These are phyloP conservation scores for Fusarium domesticum DNA, from an alignment of 2,329 filamentous ascomycete species.

Conservation along the genomic window DNA sequence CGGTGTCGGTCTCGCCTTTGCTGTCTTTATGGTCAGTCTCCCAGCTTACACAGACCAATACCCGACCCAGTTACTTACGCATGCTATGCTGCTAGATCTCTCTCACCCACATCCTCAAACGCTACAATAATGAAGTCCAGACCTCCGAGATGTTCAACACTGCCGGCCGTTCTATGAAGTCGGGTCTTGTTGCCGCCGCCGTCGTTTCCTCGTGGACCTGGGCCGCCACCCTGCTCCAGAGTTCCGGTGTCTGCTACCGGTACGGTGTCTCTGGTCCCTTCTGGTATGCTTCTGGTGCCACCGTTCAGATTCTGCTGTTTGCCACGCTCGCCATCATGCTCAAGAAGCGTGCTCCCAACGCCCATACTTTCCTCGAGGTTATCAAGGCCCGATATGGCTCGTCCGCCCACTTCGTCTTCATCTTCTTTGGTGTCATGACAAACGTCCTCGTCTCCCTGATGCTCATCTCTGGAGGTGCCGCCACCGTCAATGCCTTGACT, in stretches of 20 bases:
- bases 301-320: slow-evolving; percentile 82
- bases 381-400: slow-evolving; percentile 76
- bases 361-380: slow-evolving; percentile 79
- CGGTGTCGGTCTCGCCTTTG: slow-evolving; percentile 70
- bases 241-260: slow-evolving; percentile 72
- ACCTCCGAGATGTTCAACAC: slow-evolving; percentile 92
- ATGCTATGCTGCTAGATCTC: slow-evolving; percentile 43
- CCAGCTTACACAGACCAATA: not conserved
- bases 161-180: slow-evolving; percentile 81
- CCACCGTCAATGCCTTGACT: slow-evolving; percentile 50
- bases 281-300: slow-evolving; percentile 68
- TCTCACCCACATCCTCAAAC: slow-evolving; percentile 67
- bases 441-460: slow-evolving; percentile 85
- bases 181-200: slow-evolving; percentile 79
- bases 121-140: slow-evolving; percentile 64
- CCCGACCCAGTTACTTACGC: not conserved
- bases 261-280: slow-evolving; percentile 63
- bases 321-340: slow-evolving; percentile 86
- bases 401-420: slow-evolving; percentile 70
- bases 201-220: slow-evolving; percentile 91
- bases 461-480: slow-evolving; percentile 73
- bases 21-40: slow-evolving; percentile 59
- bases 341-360: slow-evolving; percentile 81
- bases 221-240: slow-evolving; percentile 79
- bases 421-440: slow-evolving; percentile 76